Base-by-base conservation (phyloP, 345 rosid genomes). In the Moricandia moricandioides region DNA sequence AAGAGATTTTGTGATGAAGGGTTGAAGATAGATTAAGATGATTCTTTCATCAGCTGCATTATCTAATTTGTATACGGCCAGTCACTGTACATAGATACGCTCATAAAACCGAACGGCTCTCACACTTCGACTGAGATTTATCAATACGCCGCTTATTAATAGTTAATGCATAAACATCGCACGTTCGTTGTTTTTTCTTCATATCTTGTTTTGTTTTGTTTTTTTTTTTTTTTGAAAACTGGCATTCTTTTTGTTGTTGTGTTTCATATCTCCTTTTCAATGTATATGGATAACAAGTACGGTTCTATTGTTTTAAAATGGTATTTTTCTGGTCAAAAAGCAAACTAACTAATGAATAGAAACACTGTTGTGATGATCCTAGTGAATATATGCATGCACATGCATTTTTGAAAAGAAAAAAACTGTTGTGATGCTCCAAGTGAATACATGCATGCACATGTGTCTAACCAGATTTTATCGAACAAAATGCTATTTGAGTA, bases 71-170 rank as follows among this genome's bases (percentile, higher is more conserved):
- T 62, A 60, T 61, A 61, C 57, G 69, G 79, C 55, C 55, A 59
- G 69, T 75, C 37, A 69, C 70, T 54, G 64, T 47, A 62, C 31
- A 59, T 37, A 76, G 80, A 76, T 70, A 62, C 66, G 80, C 65
- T 75, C 21, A 27, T 17, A 12, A 51, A 61, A 51, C 79, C 45
- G n/a, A 35, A 61, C 74, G 73, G 57, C 34, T 68, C 78, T 40
- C 69, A 52, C 47, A 27, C 49, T 67, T 49, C 31, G 39, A 45
- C 67, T 43, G 5, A 59, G 30, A 67, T 63, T 47, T 49, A 58
- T 74, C 60, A 31, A 56, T 29, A 39, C 57, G 24, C 52, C 45
- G 26, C 47, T 65, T 40, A 9, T 39, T 63, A 64, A 13, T 27
- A 52, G 39, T 60, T 8, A 21, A 14, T 33, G 56, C 63, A 37